Evolutionary conservation across 202 grass and related monocot genomes (phyloP).

Genomic region (Hordeum pubiflorum): DNA sequence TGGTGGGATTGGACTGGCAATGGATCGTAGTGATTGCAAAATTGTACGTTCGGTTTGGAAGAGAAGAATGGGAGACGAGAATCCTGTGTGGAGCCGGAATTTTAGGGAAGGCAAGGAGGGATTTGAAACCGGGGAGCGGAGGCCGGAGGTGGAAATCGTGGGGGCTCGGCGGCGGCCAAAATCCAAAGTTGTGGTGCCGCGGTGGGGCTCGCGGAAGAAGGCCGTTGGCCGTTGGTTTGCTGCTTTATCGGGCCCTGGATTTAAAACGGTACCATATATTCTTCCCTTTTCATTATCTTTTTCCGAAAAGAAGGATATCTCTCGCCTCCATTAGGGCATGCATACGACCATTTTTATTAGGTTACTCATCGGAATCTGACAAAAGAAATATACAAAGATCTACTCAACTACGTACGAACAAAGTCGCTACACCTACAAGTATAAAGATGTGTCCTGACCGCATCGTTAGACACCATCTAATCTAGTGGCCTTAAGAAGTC

Average conservation of each 20-base stretch:
- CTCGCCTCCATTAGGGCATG: too few species aligned
- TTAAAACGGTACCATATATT: neutral
- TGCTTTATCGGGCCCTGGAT: neutral
- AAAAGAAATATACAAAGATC: too few species aligned
- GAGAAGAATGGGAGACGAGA: neutral
- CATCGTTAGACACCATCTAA: too few species aligned
- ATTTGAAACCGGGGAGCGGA: constrained; percentile 13
- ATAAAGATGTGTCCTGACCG: too few species aligned
- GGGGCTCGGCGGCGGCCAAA: neutral
- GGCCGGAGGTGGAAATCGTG: neutral
- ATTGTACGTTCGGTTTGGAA: neutral
- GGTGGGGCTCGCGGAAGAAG: constrained; percentile 3
- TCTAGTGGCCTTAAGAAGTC: too few species aligned
- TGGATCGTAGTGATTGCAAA: neutral
- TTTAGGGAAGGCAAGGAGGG: neutral
- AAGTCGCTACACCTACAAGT: too few species aligned
- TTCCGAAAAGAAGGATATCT: too few species aligned
- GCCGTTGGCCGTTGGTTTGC: neutral
- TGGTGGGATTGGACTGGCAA: neutral
- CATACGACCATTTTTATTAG: too few species aligned
- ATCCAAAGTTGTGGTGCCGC: neutral
- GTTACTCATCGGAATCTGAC: too few species aligned
- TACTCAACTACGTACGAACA: too few species aligned
- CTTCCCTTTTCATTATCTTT: too few species aligned
- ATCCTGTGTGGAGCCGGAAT: neutral